Conservation (phyloP, 2,329 filamentous ascomycete species). For the Helotiales sp. region DNA sequence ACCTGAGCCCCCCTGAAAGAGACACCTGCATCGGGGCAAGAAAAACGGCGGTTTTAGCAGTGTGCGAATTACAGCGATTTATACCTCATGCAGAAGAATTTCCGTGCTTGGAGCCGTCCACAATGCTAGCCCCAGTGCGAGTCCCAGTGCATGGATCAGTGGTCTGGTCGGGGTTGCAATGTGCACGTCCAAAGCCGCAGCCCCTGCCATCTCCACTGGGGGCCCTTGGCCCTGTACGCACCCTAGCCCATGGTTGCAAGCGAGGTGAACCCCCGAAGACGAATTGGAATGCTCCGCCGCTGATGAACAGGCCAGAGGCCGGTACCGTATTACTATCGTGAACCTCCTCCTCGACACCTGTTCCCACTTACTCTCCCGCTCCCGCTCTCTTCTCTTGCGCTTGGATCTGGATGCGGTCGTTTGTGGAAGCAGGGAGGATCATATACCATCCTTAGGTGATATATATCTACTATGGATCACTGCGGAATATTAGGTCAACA, state of each 20-base stretch:
- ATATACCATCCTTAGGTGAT: slow-evolving; percentile 11
- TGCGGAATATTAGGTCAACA: slow-evolving; percentile 17
- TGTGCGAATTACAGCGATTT: slow-evolving; percentile 3
- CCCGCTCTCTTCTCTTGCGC: neutral
- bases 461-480: slow-evolving; percentile 23
- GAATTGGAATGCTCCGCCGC: slow-evolving; percentile 13
- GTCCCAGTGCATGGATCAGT: neutral
- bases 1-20: slow-evolving; percentile 13
- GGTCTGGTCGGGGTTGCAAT: neutral
- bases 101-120: too few relatives aligned
- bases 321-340: slow-evolving; percentile 25
- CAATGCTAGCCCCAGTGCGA: too few relatives aligned
- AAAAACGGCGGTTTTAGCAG: neutral
- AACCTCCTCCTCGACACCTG: slow-evolving; percentile 16
- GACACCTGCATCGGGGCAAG: slow-evolving; percentile 22
- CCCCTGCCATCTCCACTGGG: slow-evolving; percentile 14
- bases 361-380: slow-evolving; percentile 3
- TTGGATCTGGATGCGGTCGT: slow-evolving; percentile 9
- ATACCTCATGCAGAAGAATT: slow-evolving; percentile 19
- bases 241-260: slow-evolving; percentile 16
- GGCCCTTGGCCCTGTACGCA: slow-evolving; percentile 3
- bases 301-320: slow-evolving; percentile 3
- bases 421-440: neutral
- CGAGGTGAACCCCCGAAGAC: slow-evolving; percentile 19
- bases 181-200: slow-evolving; percentile 23